Evolutionary conservation across 345 rosid genomes (phyloP).

Genomic region (Stellera chamaejasme): DNA sequence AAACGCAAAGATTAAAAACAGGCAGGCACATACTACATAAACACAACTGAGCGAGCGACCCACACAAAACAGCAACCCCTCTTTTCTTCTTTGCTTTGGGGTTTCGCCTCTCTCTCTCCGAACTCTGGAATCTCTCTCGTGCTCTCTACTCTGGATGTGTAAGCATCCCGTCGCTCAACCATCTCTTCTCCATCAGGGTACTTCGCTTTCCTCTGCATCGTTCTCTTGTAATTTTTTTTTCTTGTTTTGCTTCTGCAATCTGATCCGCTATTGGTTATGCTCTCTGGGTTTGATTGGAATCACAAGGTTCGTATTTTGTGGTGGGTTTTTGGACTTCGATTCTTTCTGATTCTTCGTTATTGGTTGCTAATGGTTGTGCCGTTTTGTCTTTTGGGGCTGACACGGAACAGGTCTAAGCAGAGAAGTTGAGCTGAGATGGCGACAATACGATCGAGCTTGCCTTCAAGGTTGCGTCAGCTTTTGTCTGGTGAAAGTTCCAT

Average conservation of each 20-base stretch:
- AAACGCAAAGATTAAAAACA: no score
- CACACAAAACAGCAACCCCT: constrained; percentile 8
- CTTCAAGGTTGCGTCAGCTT: constrained; percentile 84
- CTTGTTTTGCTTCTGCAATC: constrained; percentile 3
- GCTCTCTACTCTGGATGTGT: constrained; percentile 30
- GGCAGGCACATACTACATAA: not conserved
- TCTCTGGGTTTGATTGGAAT: not conserved
- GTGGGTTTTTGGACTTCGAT: constrained; percentile 7
- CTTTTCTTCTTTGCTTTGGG: constrained; percentile 22
- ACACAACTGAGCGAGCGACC: not conserved
- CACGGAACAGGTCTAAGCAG: constrained; percentile 30
- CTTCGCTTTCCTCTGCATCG: not conserved
- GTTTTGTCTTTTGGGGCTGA: not conserved
- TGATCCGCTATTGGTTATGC: constrained; percentile 17
- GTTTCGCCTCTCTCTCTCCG: constrained; percentile 25
- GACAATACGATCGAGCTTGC: constrained; percentile 77
- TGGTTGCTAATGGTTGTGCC: not conserved
- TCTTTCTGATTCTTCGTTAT: constrained; percentile 10
- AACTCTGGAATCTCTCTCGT: constrained; percentile 7
- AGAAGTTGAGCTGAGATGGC: constrained; percentile 53
- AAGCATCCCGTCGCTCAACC: constrained; percentile 17
- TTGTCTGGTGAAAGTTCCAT: constrained; percentile 73
- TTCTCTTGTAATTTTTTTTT: constrained; percentile 1
- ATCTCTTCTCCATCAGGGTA: constrained; percentile 25
- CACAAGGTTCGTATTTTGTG: not conserved